Base-by-base conservation (phyloP, 2,329 filamentous ascomycete species). In the Fusarium chlamydosporum region DNA sequence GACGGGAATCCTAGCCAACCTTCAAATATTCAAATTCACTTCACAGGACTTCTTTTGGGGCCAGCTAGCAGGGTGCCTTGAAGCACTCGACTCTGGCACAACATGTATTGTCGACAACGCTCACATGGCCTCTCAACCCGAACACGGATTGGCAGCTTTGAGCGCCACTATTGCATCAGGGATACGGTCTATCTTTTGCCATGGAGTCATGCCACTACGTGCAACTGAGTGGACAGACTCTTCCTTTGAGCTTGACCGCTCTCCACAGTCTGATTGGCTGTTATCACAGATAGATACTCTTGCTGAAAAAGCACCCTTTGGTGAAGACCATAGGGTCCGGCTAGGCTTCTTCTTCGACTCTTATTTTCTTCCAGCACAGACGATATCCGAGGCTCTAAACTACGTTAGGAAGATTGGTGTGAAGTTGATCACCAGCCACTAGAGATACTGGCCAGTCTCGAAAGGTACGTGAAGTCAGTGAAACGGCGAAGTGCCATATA, bases 91-190 rank as follows among this genome's bases (percentile, higher is more conserved):
- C 20, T 20, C 59, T 2, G 59, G 59, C 23, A 62, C 59, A 4
- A 62, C 57, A 0, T 62, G 59, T 3, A 35, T 62, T 0, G 59
- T 62, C 4, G 59, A 62, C 7, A 62, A 62, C 16, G 59, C 41
- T 1, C 57, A 62, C 18, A 52, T 43, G 2, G 47, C 46, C 2
- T 62, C 57, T 3, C 9, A 11, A 16, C 35, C 59, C 1, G 35
- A 42, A 27, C 23, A 61, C 1, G 59, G 57, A 0, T 9, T 11
- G 4, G 59, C 59, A 16, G 29, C 57, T 5, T 1, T 62, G 4
- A 55, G 59, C 3, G 57, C 57, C 0, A 62, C 59, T 1, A 12
- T 62, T 1, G 11, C 2, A 3, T 62, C 59, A 2, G 59, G 59
- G 0, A 27, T 62, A 15, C 6, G 59, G 1, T 46, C 59, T 3